Evolutionary conservation across 306 rosid genomes (phyloP), one percentile per base, ranked within the genome.

Genomic region (Dalbergia cultrata): DNA sequence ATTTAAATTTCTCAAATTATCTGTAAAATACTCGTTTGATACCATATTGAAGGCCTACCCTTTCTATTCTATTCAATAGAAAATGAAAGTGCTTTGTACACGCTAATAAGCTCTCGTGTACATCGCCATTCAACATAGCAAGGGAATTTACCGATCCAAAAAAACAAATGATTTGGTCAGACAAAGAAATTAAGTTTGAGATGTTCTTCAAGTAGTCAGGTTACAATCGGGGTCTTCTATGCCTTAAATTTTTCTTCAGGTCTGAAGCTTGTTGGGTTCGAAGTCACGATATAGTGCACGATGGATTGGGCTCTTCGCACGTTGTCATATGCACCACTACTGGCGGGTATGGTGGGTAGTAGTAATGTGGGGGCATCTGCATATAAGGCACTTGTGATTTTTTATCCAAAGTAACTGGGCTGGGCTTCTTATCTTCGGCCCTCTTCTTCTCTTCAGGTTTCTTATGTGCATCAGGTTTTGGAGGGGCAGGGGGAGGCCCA

Each of bases 401-500:
- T 44, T 81, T 73, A 3, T 81, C 69, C 10, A 52, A 3, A 14
- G 5, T 74, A 2, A 13, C 6, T 14, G 62, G 82, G 4, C 68
- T 75, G 22, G 83, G 60, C 72, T 81, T 78, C 13, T 69, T 49
- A 4, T 69, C 66, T 13, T 14, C 8, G 9, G 79, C 8, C 33
- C 63, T 84, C 12, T 72, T 78, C 13, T 85, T 80, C 12, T 58
- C 74, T 1, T 75, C 90, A 0, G 66, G 60, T 64, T 89, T 87
- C 49, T 89, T 87, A 19, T 72, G 77, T 0, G 57, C 60, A 0
- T 74, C 83, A 13, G 67, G 80, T 70, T 90, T 90, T 0, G 81
- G 83, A 0, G 92, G 90, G 3, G 86, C 52, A 0, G 82, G 89
- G 0, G 90, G 96, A 18, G 93, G 92, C 74, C 96, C 96, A 54